phyloP scores from a whole-genome alignment of 2,329 filamentous ascomycete genomes.

The Calonectria pseudoreteaudii region DNA sequence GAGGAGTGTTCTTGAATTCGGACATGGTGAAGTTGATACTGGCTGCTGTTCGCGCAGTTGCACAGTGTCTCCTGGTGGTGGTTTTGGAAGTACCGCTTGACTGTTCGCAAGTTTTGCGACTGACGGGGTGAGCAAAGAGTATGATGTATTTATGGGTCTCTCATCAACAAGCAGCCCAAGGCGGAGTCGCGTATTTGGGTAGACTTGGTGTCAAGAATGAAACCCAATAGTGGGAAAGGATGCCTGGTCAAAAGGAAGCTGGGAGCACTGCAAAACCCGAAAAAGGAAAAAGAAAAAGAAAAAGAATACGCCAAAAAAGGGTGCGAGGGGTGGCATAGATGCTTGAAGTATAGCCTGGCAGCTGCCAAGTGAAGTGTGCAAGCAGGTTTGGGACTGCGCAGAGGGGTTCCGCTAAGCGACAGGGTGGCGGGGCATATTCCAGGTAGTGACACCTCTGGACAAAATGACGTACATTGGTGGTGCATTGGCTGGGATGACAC shows the following conservation, averaged over 20 bases:
- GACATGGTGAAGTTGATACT: constrained; percentile 55
- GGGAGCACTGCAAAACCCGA: not conserved
- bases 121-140: not conserved
- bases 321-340: constrained; percentile 11
- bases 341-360: constrained; percentile 13
- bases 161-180: constrained; percentile 7
- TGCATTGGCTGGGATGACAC: not conserved
- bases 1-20: constrained; percentile 67
- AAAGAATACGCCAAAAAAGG: not conserved
- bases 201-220: constrained; percentile 8
- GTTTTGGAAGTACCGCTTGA: constrained; percentile 15
- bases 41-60: not conserved
- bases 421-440: constrained; percentile 9
- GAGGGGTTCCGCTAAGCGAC: not conserved
- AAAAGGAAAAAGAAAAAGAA: too few species aligned
- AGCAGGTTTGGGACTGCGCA: constrained; percentile 11
- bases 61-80: not conserved
- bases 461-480: constrained; percentile 19
- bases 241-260: not conserved
- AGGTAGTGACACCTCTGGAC: not conserved
- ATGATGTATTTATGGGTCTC: constrained; percentile 7
- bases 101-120: constrained; percentile 8
- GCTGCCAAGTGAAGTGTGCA: not conserved
- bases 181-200: constrained; percentile 11
- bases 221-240: not conserved